Percentiles rank a stretch among this genome's conserved stretches.
Conservation (phyloP, 192 early-diverging fungal species). For the Coemansia sp. region DNA sequence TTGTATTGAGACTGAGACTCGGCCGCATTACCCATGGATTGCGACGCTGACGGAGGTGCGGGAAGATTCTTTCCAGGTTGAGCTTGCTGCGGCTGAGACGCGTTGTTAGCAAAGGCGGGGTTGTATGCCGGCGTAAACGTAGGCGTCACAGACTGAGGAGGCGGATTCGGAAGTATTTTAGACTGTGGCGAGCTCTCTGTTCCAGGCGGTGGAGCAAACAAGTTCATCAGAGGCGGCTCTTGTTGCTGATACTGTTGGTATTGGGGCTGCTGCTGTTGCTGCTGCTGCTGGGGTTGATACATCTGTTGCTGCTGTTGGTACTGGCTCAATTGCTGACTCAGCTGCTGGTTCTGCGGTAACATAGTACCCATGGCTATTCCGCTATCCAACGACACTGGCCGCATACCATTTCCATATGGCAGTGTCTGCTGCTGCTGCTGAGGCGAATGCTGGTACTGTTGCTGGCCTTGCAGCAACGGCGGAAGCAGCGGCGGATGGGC, state of each 20-base stretch:
- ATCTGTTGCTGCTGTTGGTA: constrained; percentile 1
- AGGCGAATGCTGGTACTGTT: constrained; percentile 13
- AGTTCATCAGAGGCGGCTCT: constrained; percentile 35
- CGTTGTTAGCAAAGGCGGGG: constrained; percentile 21
- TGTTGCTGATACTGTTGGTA: constrained; percentile 29
- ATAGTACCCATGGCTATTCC: constrained; percentile 10
- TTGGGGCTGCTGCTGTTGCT: background rate
- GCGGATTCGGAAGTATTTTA: constrained; percentile 28
- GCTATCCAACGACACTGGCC: constrained; percentile 10
- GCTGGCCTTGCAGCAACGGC: background rate
- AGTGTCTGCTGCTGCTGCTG: constrained; percentile 11
- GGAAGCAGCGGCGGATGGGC: background rate
- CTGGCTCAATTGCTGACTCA: constrained; percentile 16
- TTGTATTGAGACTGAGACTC: constrained; percentile 12
- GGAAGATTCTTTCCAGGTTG: constrained; percentile 8
- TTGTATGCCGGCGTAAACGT: constrained; percentile 35
- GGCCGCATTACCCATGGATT: constrained; percentile 4
- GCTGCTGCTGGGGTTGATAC: constrained; percentile 12
- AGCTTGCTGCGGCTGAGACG: constrained; percentile 10
- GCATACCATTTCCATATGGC: constrained; percentile 19
- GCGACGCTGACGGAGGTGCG: background rate
- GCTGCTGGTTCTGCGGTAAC: constrained; percentile 12
- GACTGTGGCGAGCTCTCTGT: constrained; percentile 18
- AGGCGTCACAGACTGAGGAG: constrained; percentile 22
- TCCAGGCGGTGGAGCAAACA: constrained; percentile 44